Base-by-base conservation (phyloP, 495 filamentous ascomycete genomes). In the Parachaetomium inaequale region DNA sequence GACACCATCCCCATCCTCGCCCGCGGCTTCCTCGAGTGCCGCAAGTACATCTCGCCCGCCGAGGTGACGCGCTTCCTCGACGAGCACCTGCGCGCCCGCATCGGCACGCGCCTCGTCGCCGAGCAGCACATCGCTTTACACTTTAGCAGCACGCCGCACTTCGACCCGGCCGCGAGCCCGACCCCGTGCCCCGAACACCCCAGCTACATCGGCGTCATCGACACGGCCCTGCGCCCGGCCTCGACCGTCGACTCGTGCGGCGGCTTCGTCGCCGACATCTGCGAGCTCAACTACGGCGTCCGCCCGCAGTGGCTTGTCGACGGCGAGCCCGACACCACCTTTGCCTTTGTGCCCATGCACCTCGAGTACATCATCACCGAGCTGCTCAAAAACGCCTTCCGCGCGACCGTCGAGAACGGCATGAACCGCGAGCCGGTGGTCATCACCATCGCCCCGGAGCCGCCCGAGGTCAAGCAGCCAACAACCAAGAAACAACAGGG, bases 121-220 rank as follows among this genome's bases (percentile, higher is more conserved):
- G 94, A 98, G 74, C 94, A 98, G 73, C 94, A 98, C 73, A 88
- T 98, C 58, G 93, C 93, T 19, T 80, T 98, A 17, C 94, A 97
- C 74, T 88, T 90, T 63, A 90, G 89, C 49, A 88, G 86, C 11
- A 85, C 88, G 45, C 88, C 89, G 28, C 85, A 90, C 70, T 78
- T 80, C 50, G 80, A 84, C 55, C 78, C 76, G 3, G 61, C 60
- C 51, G 70, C 74, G 60, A 74, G 68, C 40, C 74, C 74, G 10
- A 77, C 72, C 1, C 78, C 79, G 10, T 79, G 75, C n/a, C 76
- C 81, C 1, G 77, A 81, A 28, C 75, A 84, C 11, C 83, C 85
- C 0, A 87, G 85, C 56, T 96, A 92, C 70, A 95, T 96, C 63
- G 94, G 94, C n/a, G 92, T 96, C 11, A 97, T 98, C 63, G 94